A percentile compares a stretch with the other conserved stretches of the same genome.
phyloP scores from a whole-genome alignment of 345 rosid species.

The Eucalyptus paniculata region DNA sequence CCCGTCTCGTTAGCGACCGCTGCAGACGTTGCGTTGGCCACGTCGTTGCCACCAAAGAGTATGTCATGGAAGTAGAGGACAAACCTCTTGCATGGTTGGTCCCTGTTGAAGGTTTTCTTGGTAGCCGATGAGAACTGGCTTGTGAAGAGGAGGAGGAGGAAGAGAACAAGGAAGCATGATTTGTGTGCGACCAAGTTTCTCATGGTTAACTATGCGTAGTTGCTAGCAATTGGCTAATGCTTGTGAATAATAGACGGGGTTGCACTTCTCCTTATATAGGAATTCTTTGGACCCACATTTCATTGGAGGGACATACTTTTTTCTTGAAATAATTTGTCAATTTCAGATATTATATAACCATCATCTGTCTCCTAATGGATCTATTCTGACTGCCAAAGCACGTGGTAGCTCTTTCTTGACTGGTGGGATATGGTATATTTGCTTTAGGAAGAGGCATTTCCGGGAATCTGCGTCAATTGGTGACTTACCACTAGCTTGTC shows the following conservation, averaged over 20 bases:
- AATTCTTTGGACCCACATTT: not conserved
- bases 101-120: not conserved
- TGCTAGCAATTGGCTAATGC: not conserved
- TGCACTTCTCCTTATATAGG: not conserved
- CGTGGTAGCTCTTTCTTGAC: not conserved
- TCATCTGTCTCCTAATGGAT: not conserved
- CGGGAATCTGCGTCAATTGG: not conserved
- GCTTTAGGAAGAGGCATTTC: not conserved
- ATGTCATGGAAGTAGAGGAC: conserved; percentile 48
- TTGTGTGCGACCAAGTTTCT: not conserved
- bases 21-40: conserved; percentile 45
- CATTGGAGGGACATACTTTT: not conserved
- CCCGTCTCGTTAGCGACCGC: conserved; percentile 12
- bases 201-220: not conserved
- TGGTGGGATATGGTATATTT: not conserved
- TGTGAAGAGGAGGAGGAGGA: conserved; percentile 5
- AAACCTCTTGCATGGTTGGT: conserved; percentile 43
- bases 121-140: conserved; percentile 8
- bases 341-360: not conserved
- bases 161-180: not conserved
- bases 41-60: conserved; percentile 24
- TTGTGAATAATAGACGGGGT: not conserved
- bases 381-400: not conserved
- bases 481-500: not conserved
- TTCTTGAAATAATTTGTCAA: not conserved